phyloP scores from a whole-genome alignment of 2,329 filamentous ascomycete species.

The Ophiocordyceps sinensis region DNA sequence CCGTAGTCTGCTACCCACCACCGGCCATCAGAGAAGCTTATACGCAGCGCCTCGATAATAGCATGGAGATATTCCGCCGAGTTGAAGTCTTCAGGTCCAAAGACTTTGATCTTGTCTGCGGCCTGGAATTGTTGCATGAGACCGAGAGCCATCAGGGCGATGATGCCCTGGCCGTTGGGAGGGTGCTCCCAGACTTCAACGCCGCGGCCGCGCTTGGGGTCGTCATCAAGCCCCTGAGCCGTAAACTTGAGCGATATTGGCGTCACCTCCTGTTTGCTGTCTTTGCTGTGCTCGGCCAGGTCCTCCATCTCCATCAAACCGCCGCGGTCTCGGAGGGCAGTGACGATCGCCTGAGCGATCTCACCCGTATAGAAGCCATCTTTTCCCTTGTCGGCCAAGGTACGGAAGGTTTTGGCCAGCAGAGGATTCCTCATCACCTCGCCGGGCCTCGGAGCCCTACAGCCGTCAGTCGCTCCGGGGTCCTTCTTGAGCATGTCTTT shows the following conservation, averaged over 20 bases:
- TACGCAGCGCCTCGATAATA: slow-evolving; percentile 73
- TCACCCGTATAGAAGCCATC: slow-evolving; percentile 81
- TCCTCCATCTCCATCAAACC: slow-evolving; percentile 70
- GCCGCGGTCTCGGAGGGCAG: slow-evolving; percentile 61
- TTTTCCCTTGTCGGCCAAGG: slow-evolving; percentile 68
- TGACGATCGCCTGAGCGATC: slow-evolving; percentile 68
- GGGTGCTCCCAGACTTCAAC: slow-evolving; percentile 93
- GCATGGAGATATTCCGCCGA: slow-evolving; percentile 68
- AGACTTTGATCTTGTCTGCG: slow-evolving; percentile 61
- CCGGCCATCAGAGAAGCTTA: slow-evolving; percentile 76
- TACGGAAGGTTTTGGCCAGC: slow-evolving; percentile 66
- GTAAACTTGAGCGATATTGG: slow-evolving; percentile 71
- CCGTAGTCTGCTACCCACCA: slow-evolving; percentile 88
- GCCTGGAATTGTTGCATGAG: slow-evolving; percentile 72
- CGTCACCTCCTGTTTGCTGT: slow-evolving; percentile 62
- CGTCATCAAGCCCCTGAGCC: slow-evolving; percentile 36
- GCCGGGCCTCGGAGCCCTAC: slow-evolving; percentile 60
- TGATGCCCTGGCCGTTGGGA: slow-evolving; percentile 90
- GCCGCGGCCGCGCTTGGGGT: no score
- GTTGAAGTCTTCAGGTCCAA: slow-evolving; percentile 63
- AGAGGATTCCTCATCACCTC: slow-evolving; percentile 82
- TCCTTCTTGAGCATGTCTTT: slow-evolving; percentile 79
- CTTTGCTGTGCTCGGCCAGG: slow-evolving; percentile 55
- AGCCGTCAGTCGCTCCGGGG: slow-evolving; percentile 49
- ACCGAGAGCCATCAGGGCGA: slow-evolving; percentile 85